Base-by-base conservation (phyloP, 805 yeast species). In the Lachancea dasiensis region DNA sequence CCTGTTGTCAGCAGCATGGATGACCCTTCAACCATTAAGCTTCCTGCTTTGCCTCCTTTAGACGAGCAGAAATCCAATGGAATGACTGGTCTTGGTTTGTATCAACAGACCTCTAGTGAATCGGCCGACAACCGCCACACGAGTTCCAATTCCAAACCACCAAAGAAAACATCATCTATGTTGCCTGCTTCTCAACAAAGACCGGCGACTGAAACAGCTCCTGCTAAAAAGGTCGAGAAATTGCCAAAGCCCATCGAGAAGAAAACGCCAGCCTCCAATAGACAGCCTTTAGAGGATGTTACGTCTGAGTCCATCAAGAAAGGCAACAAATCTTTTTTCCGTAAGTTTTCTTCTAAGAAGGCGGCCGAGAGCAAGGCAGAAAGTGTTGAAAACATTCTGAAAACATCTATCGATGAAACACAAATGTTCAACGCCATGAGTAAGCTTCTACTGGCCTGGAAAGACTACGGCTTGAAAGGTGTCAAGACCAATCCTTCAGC, bases 361-460 rank as follows among this genome's bases (percentile, higher is more conserved):
- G 41, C 34, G 10, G 43, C 33, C 16, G 49, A 46, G 13, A 49
- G 41, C 23, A 23, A 31, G 29, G 14, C 35, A 10, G 39, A 37
- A 13, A 40, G 28, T 3, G 46, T 34, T 27, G 53, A 52, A 31
- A 27, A 34, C 13, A 52, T 54, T 28, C 43, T 64, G 3, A 43
- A 57, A 27, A 56, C 64, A 13, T 55, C 54, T 6, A 60, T 65
- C 6, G 50, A 58, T 31, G 58, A 63, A 41, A 70, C 64, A 19
- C 86, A 81, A 53, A 69, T 81, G 69, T 71, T 73, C 43, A 74
- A 75, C 30, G 86, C 86, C 3, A 61, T 82, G 48, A 70, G 65
- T 53, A 75, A 82, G 30, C 68, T 82, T 39, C 63, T 82, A 46
- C 65, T 60, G 31, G 76, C 81, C 13, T 82, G 92, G 92, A 70